A percentile compares a stretch with the other conserved stretches of the same genome.
Evolutionary conservation across 2,329 filamentous ascomycete genomes (phyloP).

Genomic region (Pseudogymnoascus sp.): DNA sequence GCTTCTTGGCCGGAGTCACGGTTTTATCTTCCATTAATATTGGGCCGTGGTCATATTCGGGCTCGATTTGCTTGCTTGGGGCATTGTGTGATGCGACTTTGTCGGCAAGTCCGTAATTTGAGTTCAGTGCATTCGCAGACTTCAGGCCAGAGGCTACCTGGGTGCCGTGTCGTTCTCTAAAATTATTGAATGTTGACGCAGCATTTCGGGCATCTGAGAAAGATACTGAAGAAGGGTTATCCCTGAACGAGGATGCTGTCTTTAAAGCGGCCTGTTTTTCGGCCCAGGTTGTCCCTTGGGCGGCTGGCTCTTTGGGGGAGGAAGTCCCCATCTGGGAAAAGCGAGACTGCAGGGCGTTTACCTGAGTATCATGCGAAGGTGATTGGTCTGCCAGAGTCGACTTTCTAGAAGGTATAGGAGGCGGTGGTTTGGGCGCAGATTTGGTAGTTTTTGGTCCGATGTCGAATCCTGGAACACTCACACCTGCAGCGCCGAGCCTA

Average conservation of each 20-base stretch:
- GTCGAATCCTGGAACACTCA: conserved; percentile 58
- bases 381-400: conserved; percentile 10
- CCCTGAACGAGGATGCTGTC: conserved; percentile 41
- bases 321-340: conserved; percentile 27
- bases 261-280: conserved; percentile 47
- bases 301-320: conserved; percentile 24
- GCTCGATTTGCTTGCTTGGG: neutral
- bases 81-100: conserved; percentile 22
- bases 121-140: conserved; percentile 27
- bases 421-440: conserved; percentile 28
- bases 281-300: conserved; percentile 41
- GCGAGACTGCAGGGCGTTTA: conserved; percentile 30
- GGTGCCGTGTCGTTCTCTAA: conserved; percentile 51
- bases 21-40: conserved; percentile 15
- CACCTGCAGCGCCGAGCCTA: conserved; percentile 52
- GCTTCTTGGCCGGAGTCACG: conserved; percentile 24
- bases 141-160: conserved; percentile 47
- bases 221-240: conserved; percentile 44
- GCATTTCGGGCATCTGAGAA: conserved; percentile 41
- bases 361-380: conserved; percentile 16
- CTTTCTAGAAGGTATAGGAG: conserved; percentile 20
- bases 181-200: conserved; percentile 47
- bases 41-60: conserved; percentile 10
- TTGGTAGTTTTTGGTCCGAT: conserved; percentile 38
- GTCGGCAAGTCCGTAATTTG: conserved; percentile 26